These are phyloP conservation scores for Calonectria crousiana DNA, from an alignment of 2,329 filamentous ascomycete species.

Conservation along the genomic window DNA sequence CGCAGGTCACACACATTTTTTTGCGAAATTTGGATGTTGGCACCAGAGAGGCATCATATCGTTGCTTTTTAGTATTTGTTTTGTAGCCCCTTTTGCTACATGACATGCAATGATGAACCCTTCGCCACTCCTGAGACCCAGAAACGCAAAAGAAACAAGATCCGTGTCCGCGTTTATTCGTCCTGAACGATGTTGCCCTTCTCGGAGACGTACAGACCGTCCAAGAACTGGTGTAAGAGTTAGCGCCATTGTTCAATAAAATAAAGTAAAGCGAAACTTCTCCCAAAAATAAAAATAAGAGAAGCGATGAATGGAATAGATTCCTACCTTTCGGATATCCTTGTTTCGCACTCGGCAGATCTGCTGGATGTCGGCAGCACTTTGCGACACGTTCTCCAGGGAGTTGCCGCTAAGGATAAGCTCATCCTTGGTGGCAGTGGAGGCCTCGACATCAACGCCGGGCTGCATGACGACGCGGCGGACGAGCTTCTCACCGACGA, in stretches of 20 bases:
- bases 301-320: neutral
- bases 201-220: slow-evolving; percentile 99
- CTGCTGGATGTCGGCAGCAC: slow-evolving; percentile 99
- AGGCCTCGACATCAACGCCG: slow-evolving; percentile 91
- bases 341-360: slow-evolving; percentile 99
- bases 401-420: slow-evolving; percentile 93
- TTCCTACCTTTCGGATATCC: slow-evolving; percentile 97
- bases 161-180: slow-evolving; percentile 64
- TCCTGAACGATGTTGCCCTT: slow-evolving; percentile 93
- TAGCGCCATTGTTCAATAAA: slow-evolving; percentile 27
- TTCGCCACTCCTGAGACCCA: slow-evolving; percentile 73
- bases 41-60: slow-evolving; percentile 49
- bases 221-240: slow-evolving; percentile 81
- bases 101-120: slow-evolving; percentile 73
- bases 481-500: slow-evolving; percentile 99
- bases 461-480: slow-evolving; percentile 89
- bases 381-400: slow-evolving; percentile 97
- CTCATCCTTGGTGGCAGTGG: slow-evolving; percentile 97
- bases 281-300: neutral
- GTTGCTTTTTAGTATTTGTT: slow-evolving; percentile 56
- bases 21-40: slow-evolving; percentile 32
- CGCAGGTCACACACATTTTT: slow-evolving; percentile 23
- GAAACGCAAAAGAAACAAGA: slow-evolving; percentile 69
- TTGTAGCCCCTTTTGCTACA: slow-evolving; percentile 64
- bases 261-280: neutral